phyloP scores from a whole-genome alignment of 805 yeast genomes.

The Tetrapisispora namnaoensis region DNA sequence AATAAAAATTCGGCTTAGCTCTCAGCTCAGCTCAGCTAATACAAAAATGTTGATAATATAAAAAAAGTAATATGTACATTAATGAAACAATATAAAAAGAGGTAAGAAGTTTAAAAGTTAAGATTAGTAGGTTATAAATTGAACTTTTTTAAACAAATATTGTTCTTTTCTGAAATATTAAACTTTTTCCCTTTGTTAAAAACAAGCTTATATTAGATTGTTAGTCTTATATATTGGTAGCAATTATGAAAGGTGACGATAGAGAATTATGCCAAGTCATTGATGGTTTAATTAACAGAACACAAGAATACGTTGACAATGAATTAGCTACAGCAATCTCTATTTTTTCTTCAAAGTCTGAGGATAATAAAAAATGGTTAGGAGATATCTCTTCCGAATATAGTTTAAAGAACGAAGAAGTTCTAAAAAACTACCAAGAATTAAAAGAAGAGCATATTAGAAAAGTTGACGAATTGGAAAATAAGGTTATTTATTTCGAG shows the following conservation, averaged over 20 bases:
- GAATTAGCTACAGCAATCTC: slow-evolving; percentile 25
- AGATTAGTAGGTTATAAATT: too few relatives aligned
- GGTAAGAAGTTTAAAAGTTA: too few relatives aligned
- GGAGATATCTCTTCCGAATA: slow-evolving; percentile 14
- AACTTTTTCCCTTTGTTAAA: too few relatives aligned
- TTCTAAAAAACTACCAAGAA: slow-evolving; percentile 24
- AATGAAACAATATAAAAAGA: too few relatives aligned
- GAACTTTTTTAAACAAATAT: too few relatives aligned
- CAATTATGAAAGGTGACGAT: slow-evolving; percentile 11
- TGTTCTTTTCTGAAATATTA: too few relatives aligned
- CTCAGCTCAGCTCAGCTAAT: too few relatives aligned
- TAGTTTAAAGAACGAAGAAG: slow-evolving; percentile 18
- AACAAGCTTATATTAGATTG: too few relatives aligned
- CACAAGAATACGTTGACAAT: slow-evolving; percentile 21
- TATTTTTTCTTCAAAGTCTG: slow-evolving; percentile 14
- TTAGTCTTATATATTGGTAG: too few relatives aligned
- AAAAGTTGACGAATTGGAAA: slow-evolving; percentile 27
- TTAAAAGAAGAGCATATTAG: slow-evolving; percentile 13
- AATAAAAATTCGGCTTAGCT: too few relatives aligned
- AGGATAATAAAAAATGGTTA: slow-evolving; percentile 16
- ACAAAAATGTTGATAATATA: too few relatives aligned
- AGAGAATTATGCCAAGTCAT: slow-evolving; percentile 11
- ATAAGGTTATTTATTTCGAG: slow-evolving; percentile 34
- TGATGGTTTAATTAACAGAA: slow-evolving; percentile 12
- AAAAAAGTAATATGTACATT: too few relatives aligned